Evolutionary conservation across 306 rosid genomes (phyloP), one percentile per base, ranked within the genome.

Genomic region (Quercus aquifolioides): DNA sequence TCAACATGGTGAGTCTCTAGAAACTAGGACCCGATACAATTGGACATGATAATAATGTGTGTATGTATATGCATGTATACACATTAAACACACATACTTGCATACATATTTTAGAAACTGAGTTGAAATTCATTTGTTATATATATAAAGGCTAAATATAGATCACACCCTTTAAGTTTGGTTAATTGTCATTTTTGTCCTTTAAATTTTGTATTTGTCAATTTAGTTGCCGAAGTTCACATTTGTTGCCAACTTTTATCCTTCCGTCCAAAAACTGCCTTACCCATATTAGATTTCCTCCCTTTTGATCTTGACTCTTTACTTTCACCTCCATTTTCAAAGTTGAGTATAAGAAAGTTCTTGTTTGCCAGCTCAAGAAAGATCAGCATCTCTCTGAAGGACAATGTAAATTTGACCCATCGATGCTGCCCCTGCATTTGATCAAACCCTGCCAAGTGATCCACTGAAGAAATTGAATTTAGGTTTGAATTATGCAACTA

Each of bases 351-450:
- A 52, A 92, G 87, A 76, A 83, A 92, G 2, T 91, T 86, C 9
- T 92, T 97, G 55, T 75, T 87, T 71, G 91, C 91, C 1, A 78
- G 88, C 74, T 88, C 84, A 12, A 85, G 59, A 69, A 91, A 94
- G 7, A 78, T 76, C 4, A 97, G 94, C 1, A 73, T 49, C 62
- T 91, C 97, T n/a, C 90, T 63, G 31, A 86, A 91, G 0, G 97
- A 89, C 80, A 75, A 59, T 0, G 92, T 87, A 10, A 94, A 87
- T 67, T 82, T 87, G 2, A 85, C 88, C 78, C 88, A 41, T 73
- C 83, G 65, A 70, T 85, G 87, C 46, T 80, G 25, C 69, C 55
- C 83, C 78, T 75, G 62, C 73, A 74, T 71, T 41, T 76, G 23
- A 68, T 84, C 86, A 58, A 67, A 70, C 23, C 84, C 89, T 41